Conservation (phyloP, 371 early-diverging fungal species). For the Dichotomocladium elegans region DNA sequence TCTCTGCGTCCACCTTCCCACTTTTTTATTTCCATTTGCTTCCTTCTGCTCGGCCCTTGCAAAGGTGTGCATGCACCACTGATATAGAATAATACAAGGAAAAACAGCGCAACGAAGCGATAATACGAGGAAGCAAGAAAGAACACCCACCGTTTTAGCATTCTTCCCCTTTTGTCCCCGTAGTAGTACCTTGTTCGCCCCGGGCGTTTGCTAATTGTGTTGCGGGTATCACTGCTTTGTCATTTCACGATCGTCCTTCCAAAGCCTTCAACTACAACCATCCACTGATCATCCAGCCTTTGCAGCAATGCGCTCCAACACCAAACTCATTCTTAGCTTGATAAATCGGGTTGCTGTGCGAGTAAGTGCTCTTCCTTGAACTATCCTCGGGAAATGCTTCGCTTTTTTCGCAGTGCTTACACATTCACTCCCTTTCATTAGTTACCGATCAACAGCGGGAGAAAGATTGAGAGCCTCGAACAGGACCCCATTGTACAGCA, state of each 20-base stretch:
- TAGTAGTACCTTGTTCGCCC: no score
- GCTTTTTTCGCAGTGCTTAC: no score
- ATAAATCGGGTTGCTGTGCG: conserved; percentile 50
- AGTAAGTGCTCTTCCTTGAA: conserved; percentile 27
- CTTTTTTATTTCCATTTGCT: neutral
- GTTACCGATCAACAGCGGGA: conserved; percentile 59
- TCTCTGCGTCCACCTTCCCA: neutral
- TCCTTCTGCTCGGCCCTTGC: neutral
- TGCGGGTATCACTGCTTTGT: no score
- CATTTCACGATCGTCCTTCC: no score
- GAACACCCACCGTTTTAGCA: no score
- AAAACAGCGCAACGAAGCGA: no score
- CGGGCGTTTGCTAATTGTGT: no score
- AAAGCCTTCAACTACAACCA: neutral
- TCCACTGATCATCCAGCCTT: neutral
- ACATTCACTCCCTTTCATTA: no score
- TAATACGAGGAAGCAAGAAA: no score
- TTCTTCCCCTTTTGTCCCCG: no score
- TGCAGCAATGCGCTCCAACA: conserved; percentile 35
- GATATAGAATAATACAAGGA: no score
- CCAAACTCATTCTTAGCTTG: conserved; percentile 46
- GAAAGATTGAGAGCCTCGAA: conserved; percentile 54
- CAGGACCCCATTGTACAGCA: conserved; percentile 67
- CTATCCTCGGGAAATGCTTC: neutral
- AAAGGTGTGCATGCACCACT: neutral